Percentiles rank a stretch among this genome's conserved stretches.
phyloP scores from a whole-genome alignment of 495 filamentous ascomycete genomes.

The Xylaria scruposa region DNA sequence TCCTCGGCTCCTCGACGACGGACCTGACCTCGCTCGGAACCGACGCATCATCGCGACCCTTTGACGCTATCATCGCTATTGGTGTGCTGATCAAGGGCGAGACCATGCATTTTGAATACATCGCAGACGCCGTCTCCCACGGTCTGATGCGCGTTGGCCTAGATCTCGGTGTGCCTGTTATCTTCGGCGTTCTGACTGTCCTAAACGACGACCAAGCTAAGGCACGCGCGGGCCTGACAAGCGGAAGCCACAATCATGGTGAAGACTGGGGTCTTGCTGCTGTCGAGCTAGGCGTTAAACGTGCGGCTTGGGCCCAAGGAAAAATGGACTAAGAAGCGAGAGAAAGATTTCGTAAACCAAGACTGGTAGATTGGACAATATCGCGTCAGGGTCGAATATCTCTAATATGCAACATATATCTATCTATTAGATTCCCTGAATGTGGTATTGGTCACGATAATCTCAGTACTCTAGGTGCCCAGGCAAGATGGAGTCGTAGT shows the following conservation, averaged over 20 bases:
- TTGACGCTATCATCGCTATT: slow-evolving; percentile 93
- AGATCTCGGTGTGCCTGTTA: slow-evolving; percentile 83
- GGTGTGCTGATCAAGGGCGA: slow-evolving; percentile 97
- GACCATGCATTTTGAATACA: slow-evolving; percentile 99
- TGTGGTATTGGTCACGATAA: neutral
- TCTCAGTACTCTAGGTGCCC: neutral
- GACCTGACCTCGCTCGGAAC: slow-evolving; percentile 58
- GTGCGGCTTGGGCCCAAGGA: slow-evolving; percentile 71
- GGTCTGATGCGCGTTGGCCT: slow-evolving; percentile 94
- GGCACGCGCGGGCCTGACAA: slow-evolving; percentile 79
- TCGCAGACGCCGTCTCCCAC: slow-evolving; percentile 86
- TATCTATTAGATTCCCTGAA: neutral
- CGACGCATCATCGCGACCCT: slow-evolving; percentile 59
- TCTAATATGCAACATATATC: neutral
- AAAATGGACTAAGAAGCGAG: slow-evolving; percentile 51
- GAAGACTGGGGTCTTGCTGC: slow-evolving; percentile 85
- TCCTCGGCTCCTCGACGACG: slow-evolving; percentile 70
- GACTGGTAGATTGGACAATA: neutral
- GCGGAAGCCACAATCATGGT: slow-evolving; percentile 77
- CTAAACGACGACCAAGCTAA: slow-evolving; percentile 86
- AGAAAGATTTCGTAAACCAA: neutral
- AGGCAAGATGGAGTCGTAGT: neutral
- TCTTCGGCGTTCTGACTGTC: slow-evolving; percentile 92
- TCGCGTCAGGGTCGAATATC: neutral
- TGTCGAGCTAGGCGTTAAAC: slow-evolving; percentile 76